Base-by-base conservation (phyloP, 2,329 filamentous ascomycete species). In the Ophiostoma novo-ulmi region DNA sequence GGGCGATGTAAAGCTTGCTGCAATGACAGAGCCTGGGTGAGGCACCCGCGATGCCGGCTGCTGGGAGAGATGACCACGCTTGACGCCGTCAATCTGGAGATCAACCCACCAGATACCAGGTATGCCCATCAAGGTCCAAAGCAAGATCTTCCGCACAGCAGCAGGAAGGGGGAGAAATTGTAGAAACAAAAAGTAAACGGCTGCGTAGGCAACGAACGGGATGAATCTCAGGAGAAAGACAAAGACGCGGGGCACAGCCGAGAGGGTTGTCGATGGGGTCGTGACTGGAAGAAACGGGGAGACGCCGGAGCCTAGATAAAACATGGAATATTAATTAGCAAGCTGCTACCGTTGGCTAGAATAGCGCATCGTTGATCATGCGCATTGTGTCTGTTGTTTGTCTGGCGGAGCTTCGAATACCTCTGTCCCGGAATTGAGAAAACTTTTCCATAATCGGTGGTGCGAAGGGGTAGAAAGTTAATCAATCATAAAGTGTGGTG, bases 61-160 rank as follows among this genome's bases (percentile, higher is more conserved):
- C 76, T 90, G 89, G 66, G 91, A 89, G 41, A 97, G 84, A 36
- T 91, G 94, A 81, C 95, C 95, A 81, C 93, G 92, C 81, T 92
- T 94, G 70, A 99, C 95, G 71, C 94, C 94, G 79, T 99, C 95
- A 74, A 99, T 92, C 80, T 97, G 94, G n/a, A 99, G 83, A 80
- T 99, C 95, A 71, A 97, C 90, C 94, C 94, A 98, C 93, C 94
- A 98, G 71, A 99, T 92, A 38, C 95, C 94, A 0, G 94, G 93
- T 72, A 97, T 91, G 52, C 89, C 91, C 75, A 99, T 87, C 74
- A 98, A 87, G 72, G 88, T 86, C 94, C 95, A 98, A 69, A 98
- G 82, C 67, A 93, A 88, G 14, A 91, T 88, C 81, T 98, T 98
- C 77, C 93, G 93, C 63, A 89, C 77, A 71, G 84, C 79, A 41